Evolutionary conservation across 495 filamentous ascomycete genomes (phyloP), one percentile per base, ranked within the genome.

Genomic region (Lasiosphaeria ovina): DNA sequence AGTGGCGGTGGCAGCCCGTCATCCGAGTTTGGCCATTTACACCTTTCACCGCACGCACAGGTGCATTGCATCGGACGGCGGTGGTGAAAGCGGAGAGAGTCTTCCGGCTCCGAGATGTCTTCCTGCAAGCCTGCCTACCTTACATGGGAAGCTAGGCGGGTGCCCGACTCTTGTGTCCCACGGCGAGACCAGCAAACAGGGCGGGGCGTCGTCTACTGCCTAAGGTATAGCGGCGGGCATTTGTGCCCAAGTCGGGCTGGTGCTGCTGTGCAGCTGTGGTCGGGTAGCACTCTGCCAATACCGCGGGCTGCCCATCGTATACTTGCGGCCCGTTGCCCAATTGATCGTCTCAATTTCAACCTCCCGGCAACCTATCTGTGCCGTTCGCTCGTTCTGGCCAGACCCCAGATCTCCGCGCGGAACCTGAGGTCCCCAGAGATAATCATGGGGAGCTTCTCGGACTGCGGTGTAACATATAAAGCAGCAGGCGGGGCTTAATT

Each of bases 21-120:
- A 24, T 24, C 3, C 12, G 36, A 32, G 11, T 58, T 51, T 59
- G 24, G 6, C 59, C 52, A 55, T 34, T 61, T 53, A 56, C 44
- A 24, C 24, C 2, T 24, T 24, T 24, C 24, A 24, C 24, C 24
- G 24, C 24, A 24, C 24, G 2, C 24, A 24, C 24, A 24, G 24
- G 24, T 24, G 24, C 24, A 24, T 24, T n/a, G 44, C 12, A 47
- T 47, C 44, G 35, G 35, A 31, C 35, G 17, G 11, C 16, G 31
- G 10, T 49, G 45, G 35, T 10, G 53, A 57, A 49, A 49, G 55
- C 60, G 55, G 60, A 58, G 55, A 62, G 60, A 31, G 12, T 35
- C n/a, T 24, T 35, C 53, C 36, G 7, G 51, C 40, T n/a, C 16
- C 8, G 7, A 42, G 7, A 14, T 42, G 8, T 42, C 8, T 42